A percentile compares a stretch with the other conserved stretches of the same genome.
phyloP scores from a whole-genome alignment of 2,329 filamentous ascomycete species.

The Aspergillus novoparasiticus region DNA sequence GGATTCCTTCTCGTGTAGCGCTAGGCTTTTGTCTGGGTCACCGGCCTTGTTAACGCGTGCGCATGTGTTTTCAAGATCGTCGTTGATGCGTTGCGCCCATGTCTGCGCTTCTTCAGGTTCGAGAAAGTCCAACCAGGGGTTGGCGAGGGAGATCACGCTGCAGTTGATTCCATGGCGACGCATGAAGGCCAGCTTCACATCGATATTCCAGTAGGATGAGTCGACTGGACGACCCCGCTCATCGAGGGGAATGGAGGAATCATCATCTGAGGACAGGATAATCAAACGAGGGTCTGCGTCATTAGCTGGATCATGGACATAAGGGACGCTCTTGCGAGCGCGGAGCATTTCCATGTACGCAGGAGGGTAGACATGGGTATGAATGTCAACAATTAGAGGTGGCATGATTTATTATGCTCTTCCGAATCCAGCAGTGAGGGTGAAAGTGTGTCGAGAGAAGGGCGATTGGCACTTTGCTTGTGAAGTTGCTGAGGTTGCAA shows the following conservation, averaged over 20 bases:
- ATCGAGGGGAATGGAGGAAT: constrained; percentile 39
- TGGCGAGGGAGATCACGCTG: constrained; percentile 85
- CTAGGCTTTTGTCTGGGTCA: constrained; percentile 21
- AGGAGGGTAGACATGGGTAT: constrained; percentile 66
- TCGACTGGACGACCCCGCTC: constrained; percentile 78
- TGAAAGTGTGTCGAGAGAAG: constrained; percentile 3
- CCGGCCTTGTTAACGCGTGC: constrained; percentile 40
- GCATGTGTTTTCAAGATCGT: constrained; percentile 76
- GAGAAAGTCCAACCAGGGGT: constrained; percentile 92
- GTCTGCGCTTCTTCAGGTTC: constrained; percentile 60
- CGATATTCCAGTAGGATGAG: constrained; percentile 77
- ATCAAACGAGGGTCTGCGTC: constrained; percentile 45
- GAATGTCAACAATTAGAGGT: constrained; percentile 59
- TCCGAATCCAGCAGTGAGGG: constrained; percentile 7
- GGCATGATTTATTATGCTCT: constrained; percentile 12
- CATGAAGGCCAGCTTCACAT: constrained; percentile 86
- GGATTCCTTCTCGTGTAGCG: constrained; percentile 58
- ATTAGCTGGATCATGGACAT: constrained; percentile 44
- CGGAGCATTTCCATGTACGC: constrained; percentile 61
- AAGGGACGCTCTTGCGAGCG: constrained; percentile 51
- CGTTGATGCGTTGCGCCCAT: constrained; percentile 71
- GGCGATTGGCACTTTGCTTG: neutral
- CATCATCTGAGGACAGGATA: constrained; percentile 51
- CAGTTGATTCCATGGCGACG: constrained; percentile 77
- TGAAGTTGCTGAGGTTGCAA: constrained; percentile 3